Base-by-base conservation (phyloP, 1,284 basidiomycete genomes). In the Ceratorhiza oryzae-sativae region DNA sequence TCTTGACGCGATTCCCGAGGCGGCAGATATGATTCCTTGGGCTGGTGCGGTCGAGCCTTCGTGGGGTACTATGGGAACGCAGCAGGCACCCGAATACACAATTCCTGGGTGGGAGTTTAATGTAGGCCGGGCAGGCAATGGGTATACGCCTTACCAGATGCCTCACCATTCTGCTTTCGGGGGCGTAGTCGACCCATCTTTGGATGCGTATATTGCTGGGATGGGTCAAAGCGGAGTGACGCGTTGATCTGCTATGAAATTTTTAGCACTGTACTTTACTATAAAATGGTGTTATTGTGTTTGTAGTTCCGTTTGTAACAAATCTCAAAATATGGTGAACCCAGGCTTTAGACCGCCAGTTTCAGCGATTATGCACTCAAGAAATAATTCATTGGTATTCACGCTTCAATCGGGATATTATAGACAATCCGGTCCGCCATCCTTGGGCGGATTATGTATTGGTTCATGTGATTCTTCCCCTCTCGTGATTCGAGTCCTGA, bases 21-120 rank as follows among this genome's bases (percentile, higher is more conserved):
- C 65, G 20, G 65, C 65, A 39, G 65, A 68, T 20, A 68, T 68
- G 51, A 68, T 68, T 68, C 65, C 65, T 23, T 68, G 65, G 65
- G 65, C 65, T 32, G 65, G 65, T 18, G 65, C 65, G 20, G 65
- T 68, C 4, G 65, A 68, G 39, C 65, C 65, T 15, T 68, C 65
- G 3, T 68, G 65, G 65, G 65, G 65, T 23, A 68, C 65, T 23
- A 68, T 68, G 65, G 65, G 65, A 1, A 68, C 65, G 23, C 65
- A 68, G 10, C 49, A 68, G 15, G 36, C 65, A 30, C 65, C 65
- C 13, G 65, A 68, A 34, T 68, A 68, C n/a, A 68, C 65, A 51
- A 12, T 68, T 55, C 65, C 65, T 46, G 65, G 65, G 15, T 68
- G 65, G 65, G 65, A 68, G 51, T 68, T 68, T 45, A 68, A 36